Evolutionary conservation across 2,329 filamentous ascomycete genomes (phyloP).

Genomic region (Clarireedia paspali): DNA sequence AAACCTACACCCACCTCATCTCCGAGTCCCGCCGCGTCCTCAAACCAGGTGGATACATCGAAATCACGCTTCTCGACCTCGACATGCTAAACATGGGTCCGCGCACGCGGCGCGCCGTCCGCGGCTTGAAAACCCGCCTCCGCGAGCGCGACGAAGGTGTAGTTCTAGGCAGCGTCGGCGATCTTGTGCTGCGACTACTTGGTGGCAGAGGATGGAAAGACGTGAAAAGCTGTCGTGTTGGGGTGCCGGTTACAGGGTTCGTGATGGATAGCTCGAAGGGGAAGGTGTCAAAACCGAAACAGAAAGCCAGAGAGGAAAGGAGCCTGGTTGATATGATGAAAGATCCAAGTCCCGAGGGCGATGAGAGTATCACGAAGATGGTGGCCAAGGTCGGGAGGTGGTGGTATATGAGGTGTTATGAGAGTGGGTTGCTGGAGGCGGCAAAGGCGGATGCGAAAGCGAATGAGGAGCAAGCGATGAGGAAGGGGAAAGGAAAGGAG

Average conservation of each 20-base stretch:
- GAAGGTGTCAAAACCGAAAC: neutral
- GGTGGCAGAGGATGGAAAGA: slow-evolving; percentile 63
- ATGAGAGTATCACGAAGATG: slow-evolving; percentile 85
- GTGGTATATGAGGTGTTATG: slow-evolving; percentile 96
- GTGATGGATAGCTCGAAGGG: slow-evolving; percentile 25
- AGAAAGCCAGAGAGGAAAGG: slow-evolving; percentile 17
- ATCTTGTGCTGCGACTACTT: slow-evolving; percentile 57
- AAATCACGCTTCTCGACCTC: slow-evolving; percentile 69
- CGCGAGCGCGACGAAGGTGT: slow-evolving; percentile 51
- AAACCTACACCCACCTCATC: slow-evolving; percentile 62
- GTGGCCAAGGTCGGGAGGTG: slow-evolving; percentile 86
- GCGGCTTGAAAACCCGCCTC: slow-evolving; percentile 64
- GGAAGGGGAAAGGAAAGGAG: neutral
- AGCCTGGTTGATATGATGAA: slow-evolving; percentile 66
- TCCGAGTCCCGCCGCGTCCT: slow-evolving; percentile 71
- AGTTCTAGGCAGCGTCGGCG: slow-evolving; percentile 51
- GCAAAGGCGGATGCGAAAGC: neutral
- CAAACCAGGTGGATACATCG: slow-evolving; percentile 71
- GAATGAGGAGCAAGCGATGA: neutral
- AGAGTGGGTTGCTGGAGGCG: slow-evolving; percentile 31
- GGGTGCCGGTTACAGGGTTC: slow-evolving; percentile 62
- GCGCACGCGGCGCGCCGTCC: slow-evolving; percentile 58
- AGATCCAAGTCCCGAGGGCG: slow-evolving; percentile 60
- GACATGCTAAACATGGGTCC: slow-evolving; percentile 80
- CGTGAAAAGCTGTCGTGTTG: slow-evolving; percentile 69